Evolutionary conservation across 768 basidiomycete species (phyloP), one percentile per base, ranked within the genome.

Genomic region (Clitopilus hobsonii): DNA sequence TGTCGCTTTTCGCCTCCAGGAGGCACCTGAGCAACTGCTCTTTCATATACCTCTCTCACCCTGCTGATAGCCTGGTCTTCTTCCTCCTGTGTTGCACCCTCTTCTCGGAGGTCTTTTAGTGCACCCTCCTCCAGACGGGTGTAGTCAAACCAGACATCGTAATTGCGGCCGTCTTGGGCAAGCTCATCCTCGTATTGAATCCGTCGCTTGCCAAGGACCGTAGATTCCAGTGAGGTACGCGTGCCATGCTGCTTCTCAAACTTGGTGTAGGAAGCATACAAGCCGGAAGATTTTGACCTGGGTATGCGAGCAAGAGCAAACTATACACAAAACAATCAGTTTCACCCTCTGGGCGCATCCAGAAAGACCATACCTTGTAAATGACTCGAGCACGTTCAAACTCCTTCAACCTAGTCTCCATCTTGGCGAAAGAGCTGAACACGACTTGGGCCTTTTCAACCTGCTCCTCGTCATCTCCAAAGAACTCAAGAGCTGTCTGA

Each of bases 181-280:
- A 98, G 72, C 70, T 99, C 97, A 59, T 99, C 97, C 67, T 99
- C 97, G 64, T 99, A 98, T 63, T 98, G 94, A 54, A 99, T 98
- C 32, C 97, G 83, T n/a, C 97, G 86, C 69, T 98, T 99, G 27
- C 95, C 95, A 0, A 98, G 81, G 0, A 99, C 96, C 6, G 97
- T 99, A 36, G 85, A 82, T 68, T 98, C 96, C 23, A 99, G 83
- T 0, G 92, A 87, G 3, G 83, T 80, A 5, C 92, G 85, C 7
- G 89, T 87, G 11, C 97, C 97, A 61, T 94, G 93, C 64, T 98
- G 97, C 69, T 99, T 99, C 74, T 98, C 97, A 58, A 99, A 98
- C 67, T 91, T 93, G 20, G 95, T 96, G 65, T 96, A 99, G 0
- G 94, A 82, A 3, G 94, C 85, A 64, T 98, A 99, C 8, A 99